Conservation (phyloP, 192 early-diverging fungal species). For the Coemansia sp. region DNA sequence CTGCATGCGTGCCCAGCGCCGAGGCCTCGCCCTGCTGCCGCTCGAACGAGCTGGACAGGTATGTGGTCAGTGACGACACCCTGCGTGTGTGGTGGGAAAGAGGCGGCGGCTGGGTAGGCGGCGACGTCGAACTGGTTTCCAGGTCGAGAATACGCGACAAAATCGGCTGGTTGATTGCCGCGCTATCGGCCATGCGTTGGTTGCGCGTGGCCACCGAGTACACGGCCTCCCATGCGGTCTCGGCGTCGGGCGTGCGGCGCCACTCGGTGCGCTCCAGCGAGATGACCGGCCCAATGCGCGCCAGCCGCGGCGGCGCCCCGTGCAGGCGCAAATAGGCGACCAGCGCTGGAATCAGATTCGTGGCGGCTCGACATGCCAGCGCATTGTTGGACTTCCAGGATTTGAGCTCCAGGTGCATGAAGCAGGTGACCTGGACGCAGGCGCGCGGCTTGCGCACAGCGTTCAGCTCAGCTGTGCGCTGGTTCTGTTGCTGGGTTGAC, state of each 20-base stretch:
- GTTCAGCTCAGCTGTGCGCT: neutral
- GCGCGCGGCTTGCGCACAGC: conserved; percentile 11
- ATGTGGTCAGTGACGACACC: conserved; percentile 30
- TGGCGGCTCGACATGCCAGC: conserved; percentile 33
- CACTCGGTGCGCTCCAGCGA: conserved; percentile 40
- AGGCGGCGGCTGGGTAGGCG: no score
- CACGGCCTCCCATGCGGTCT: neutral
- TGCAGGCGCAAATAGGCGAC: conserved; percentile 39
- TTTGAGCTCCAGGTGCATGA: conserved; percentile 39
- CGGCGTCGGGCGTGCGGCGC: neutral
- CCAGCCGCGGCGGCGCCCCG: conserved; percentile 41
- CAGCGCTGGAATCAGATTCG: conserved; percentile 42
- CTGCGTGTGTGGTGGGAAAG: conserved; percentile 19
- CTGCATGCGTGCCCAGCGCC: conserved; percentile 37
- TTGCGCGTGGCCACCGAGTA: conserved; percentile 1
- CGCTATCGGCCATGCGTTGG: neutral
- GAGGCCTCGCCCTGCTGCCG: conserved; percentile 30
- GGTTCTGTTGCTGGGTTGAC: neutral
- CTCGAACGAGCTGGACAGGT: conserved; percentile 33
- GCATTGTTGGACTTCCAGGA: conserved; percentile 42
- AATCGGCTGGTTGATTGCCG: conserved; percentile 5
- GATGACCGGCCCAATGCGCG: conserved; percentile 28
- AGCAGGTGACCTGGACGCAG: conserved; percentile 45
- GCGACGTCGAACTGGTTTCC: no score
- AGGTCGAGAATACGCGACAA: conserved; percentile 8